Conservation (phyloP, 1,139 yeast species). For the Hanseniaspora gamundiae region DNA sequence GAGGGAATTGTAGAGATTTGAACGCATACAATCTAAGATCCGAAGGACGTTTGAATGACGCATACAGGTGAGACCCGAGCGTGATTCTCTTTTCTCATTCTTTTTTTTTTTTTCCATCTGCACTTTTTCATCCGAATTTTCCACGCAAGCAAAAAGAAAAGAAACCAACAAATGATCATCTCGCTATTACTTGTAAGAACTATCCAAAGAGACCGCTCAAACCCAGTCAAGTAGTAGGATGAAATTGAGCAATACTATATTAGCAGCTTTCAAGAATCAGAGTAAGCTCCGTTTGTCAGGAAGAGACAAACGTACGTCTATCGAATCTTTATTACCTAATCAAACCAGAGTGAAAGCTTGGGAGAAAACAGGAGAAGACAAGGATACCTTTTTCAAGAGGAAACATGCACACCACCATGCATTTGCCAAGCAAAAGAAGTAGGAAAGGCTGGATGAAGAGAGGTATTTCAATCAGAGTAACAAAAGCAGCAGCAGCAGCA, state of each 20-base stretch:
- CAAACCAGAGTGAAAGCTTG: conserved; percentile 37
- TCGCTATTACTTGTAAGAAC: neutral
- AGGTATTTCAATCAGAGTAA: conserved; percentile 11
- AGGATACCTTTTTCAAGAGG: conserved; percentile 41
- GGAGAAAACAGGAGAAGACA: conserved; percentile 41
- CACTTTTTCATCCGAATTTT: too few relatives aligned
- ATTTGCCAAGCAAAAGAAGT: conserved; percentile 24
- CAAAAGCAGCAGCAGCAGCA: conserved; percentile 8
- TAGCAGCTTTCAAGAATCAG: neutral
- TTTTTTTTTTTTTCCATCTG: too few relatives aligned
- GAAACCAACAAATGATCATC: too few relatives aligned
- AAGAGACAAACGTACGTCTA: conserved; percentile 9
- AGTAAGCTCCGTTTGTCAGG: neutral
- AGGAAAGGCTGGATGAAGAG: conserved; percentile 12
- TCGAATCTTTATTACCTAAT: conserved; percentile 36
- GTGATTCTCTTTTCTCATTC: too few relatives aligned
- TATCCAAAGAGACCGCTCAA: neutral
- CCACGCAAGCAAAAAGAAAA: too few relatives aligned
- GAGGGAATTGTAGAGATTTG: too few relatives aligned
- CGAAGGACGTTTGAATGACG: too few relatives aligned
- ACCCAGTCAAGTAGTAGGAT: neutral
- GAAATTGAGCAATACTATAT: neutral
- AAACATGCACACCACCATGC: conserved; percentile 53
- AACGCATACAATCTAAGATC: too few relatives aligned
- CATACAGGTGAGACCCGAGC: too few relatives aligned